Evolutionary conservation across 768 basidiomycete species (phyloP).

Genomic region (Rhizopogon salebrosus): DNA sequence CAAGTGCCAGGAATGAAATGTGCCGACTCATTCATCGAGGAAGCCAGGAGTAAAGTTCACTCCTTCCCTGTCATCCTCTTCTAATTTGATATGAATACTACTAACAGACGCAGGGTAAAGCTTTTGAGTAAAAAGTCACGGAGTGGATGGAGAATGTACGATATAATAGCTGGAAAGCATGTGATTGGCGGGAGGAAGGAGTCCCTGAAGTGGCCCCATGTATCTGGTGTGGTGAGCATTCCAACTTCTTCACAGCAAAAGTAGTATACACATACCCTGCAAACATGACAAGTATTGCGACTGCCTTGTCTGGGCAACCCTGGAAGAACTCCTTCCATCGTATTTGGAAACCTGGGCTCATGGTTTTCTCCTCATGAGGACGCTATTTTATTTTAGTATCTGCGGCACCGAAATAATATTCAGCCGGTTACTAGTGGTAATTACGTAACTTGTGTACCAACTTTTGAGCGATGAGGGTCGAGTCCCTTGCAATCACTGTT

Average conservation of each 20-base stretch:
- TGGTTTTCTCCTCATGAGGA: constrained; percentile 36
- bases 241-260: background rate
- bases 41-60: constrained; percentile 42
- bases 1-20: background rate
- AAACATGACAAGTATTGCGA: constrained; percentile 37
- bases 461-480: constrained; percentile 56
- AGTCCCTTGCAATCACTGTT: constrained; percentile 39
- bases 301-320: constrained; percentile 49
- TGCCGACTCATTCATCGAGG: constrained; percentile 34
- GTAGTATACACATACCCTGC: constrained; percentile 28
- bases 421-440: background rate
- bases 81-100: constrained; percentile 42
- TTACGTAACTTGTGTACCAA: constrained; percentile 22
- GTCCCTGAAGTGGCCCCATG: background rate
- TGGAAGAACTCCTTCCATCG: constrained; percentile 48
- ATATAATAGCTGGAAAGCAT: constrained; percentile 21
- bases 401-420: constrained; percentile 31
- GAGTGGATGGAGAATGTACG: constrained; percentile 12
- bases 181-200: constrained; percentile 10
- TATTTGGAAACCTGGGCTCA: constrained; percentile 42
- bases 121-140: constrained; percentile 3
- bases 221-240: background rate
- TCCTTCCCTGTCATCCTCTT: constrained; percentile 32
- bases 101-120: constrained; percentile 43
- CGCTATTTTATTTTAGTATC: constrained; percentile 55